Conservation (phyloP, 2,329 filamentous ascomycete species). For the Sarocladium strictum region DNA sequence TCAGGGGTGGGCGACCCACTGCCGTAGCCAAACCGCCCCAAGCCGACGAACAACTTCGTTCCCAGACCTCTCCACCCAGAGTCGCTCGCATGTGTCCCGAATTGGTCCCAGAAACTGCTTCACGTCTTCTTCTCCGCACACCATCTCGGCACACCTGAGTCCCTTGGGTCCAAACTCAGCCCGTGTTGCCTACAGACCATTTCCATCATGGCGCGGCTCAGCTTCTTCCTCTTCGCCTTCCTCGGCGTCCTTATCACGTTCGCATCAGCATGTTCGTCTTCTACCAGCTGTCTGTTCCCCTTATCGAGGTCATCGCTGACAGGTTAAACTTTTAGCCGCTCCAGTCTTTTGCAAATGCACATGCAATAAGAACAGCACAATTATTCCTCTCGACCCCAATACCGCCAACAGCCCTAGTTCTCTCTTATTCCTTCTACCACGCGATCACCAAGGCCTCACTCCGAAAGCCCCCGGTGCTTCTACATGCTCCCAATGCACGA, state of each 20-base stretch:
- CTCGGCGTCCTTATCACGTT: slow-evolving; percentile 22
- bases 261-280: slow-evolving; percentile 26
- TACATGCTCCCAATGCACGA: slow-evolving; percentile 57
- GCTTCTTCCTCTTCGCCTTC: slow-evolving; percentile 28
- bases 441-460: slow-evolving; percentile 15
- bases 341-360: slow-evolving; percentile 66
- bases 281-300: slow-evolving; percentile 24
- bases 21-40: not conserved
- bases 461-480: slow-evolving; percentile 32
- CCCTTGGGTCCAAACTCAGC: too few relatives aligned
- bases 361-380: slow-evolving; percentile 64
- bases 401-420: slow-evolving; percentile 17
- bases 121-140: not conserved
- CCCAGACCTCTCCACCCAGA: not conserved
- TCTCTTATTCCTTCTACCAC: slow-evolving; percentile 16
- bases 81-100: not conserved
- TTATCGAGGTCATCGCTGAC: not conserved
- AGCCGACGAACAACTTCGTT: not conserved
- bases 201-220: slow-evolving; percentile 33
- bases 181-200: too few relatives aligned
- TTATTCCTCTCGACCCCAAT: slow-evolving; percentile 52
- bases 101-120: not conserved
- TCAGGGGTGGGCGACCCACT: slow-evolving; percentile 1
- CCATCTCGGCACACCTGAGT: not conserved
- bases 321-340: slow-evolving; percentile 47